A percentile compares a stretch with the other conserved stretches of the same genome.
Conservation (phyloP, 306 rosid genomes). For the Corylus americana region DNA sequence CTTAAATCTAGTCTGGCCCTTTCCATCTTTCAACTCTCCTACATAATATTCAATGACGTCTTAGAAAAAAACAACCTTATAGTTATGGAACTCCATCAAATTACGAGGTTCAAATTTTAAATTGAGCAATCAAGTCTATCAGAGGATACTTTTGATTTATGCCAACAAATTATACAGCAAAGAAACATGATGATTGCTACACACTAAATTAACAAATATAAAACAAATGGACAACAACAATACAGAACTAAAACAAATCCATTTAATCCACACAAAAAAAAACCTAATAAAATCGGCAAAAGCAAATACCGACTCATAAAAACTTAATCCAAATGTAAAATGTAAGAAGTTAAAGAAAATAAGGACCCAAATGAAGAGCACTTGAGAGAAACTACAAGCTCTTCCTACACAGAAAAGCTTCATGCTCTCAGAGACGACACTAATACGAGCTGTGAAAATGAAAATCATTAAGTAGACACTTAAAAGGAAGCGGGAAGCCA, state of each 20-base stretch:
- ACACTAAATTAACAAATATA: neutral
- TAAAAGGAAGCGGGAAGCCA: conserved; percentile 14
- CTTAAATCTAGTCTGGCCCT: conserved; percentile 56
- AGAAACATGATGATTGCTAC: conserved; percentile 1
- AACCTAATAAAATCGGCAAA: too few species aligned
- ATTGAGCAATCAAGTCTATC: neutral
- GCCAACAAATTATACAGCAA: conserved; percentile 3
- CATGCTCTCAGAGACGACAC: neutral
- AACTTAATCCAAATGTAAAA: too few species aligned
- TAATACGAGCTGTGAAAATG: conserved; percentile 27
- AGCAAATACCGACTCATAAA: too few species aligned
- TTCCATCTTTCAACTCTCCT: conserved; percentile 83
- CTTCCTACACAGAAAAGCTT: too few species aligned
- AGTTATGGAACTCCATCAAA: conserved; percentile 9
- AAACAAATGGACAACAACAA: conserved; percentile 10
- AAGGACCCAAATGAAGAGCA: too few species aligned
- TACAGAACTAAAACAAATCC: conserved; percentile 14
- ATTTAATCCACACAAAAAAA: too few species aligned
- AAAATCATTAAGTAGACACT: neutral
- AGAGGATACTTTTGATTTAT: neutral
- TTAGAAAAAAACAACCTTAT: conserved; percentile 15
- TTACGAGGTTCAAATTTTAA: neutral
- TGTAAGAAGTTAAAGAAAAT: too few species aligned
- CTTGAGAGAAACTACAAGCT: too few species aligned
- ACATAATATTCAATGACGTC: conserved; percentile 23